Percentiles rank a stretch among this genome's conserved stretches.
These are phyloP conservation scores for Epithele typhae DNA, from an alignment of 768 basidiomycete genomes.

Conservation along the genomic window DNA sequence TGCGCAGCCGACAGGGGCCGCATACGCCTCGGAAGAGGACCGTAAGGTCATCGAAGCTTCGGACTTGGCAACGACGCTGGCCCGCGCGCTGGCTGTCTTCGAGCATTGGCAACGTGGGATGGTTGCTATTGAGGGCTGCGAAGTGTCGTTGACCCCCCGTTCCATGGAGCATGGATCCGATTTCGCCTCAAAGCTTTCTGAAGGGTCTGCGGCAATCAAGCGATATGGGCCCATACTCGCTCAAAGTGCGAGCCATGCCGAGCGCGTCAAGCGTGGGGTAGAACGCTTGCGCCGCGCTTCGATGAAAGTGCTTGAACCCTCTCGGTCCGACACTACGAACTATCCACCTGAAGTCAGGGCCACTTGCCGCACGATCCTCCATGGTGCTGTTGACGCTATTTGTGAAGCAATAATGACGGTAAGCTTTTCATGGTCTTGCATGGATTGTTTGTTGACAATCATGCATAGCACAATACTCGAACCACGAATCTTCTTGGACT, in stretches of 20 bases:
- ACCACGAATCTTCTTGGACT: slow-evolving; percentile 31
- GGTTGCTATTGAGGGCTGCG: background rate
- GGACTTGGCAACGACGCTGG: slow-evolving; percentile 39
- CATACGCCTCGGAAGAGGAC: slow-evolving; percentile 26
- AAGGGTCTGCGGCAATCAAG: no score
- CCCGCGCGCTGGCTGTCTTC: slow-evolving; percentile 39
- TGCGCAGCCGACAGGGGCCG: background rate
- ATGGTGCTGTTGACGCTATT: slow-evolving; percentile 30
- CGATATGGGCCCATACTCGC: slow-evolving; percentile 7
- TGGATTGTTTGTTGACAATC: no score
- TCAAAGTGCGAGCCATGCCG: slow-evolving; percentile 31
- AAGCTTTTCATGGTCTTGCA: no score
- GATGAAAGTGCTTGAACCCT: slow-evolving; percentile 44
- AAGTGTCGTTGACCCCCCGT: background rate
- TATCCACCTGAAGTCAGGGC: slow-evolving; percentile 3
- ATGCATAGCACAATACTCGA: background rate
- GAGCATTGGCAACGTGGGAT: slow-evolving; percentile 28
- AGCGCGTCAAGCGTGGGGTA: slow-evolving; percentile 56
- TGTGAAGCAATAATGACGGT: slow-evolving; percentile 30
- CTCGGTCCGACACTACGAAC: no score
- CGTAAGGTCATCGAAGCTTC: slow-evolving; percentile 25
- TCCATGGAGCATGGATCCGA: no score
- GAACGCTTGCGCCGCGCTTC: slow-evolving; percentile 54
- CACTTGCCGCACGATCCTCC: slow-evolving; percentile 29
- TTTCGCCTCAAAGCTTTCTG: no score